Conservation (phyloP, 768 basidiomycete species). For the Leccinum uliginosum region DNA sequence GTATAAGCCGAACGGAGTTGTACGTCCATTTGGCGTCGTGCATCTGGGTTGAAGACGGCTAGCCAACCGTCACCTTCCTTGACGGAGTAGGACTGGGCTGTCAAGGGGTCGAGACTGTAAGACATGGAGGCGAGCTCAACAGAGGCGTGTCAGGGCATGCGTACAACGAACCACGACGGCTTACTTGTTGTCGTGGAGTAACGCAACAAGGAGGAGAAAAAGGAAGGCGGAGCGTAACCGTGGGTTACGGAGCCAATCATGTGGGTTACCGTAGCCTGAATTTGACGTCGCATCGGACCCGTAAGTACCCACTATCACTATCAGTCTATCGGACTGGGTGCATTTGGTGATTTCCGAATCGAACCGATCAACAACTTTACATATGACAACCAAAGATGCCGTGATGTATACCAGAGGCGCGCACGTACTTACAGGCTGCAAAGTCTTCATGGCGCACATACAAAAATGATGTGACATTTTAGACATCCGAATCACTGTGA, state of each 20-base stretch:
- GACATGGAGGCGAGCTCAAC: slow-evolving; percentile 17
- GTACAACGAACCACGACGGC: neutral
- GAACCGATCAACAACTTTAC: neutral
- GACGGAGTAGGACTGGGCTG: slow-evolving; percentile 27
- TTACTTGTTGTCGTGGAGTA: slow-evolving; percentile 4
- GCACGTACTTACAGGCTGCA: neutral
- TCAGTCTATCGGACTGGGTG: no score
- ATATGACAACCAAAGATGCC: slow-evolving; percentile 3
- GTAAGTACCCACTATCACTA: no score
- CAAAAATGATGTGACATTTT: neutral
- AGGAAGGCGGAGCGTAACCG: neutral
- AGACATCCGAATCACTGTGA: no score
- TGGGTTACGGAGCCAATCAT: neutral
- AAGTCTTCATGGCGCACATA: neutral
- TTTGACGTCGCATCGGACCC: slow-evolving; percentile 7
- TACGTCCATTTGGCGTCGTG: slow-evolving; percentile 46
- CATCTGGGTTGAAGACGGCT: slow-evolving; percentile 49
- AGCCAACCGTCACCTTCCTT: slow-evolving; percentile 53
- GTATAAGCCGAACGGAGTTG: slow-evolving; percentile 65
- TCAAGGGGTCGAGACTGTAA: slow-evolving; percentile 24
- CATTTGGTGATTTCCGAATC: slow-evolving; percentile 11
- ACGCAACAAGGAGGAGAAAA: neutral
- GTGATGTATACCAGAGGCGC: neutral
- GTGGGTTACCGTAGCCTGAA: neutral
- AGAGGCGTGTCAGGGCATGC: slow-evolving; percentile 4